A percentile compares a stretch with the other conserved stretches of the same genome.
Evolutionary conservation across 192 early-diverging fungal genomes (phyloP).

Genomic region (Bifiguratus adelaidae): DNA sequence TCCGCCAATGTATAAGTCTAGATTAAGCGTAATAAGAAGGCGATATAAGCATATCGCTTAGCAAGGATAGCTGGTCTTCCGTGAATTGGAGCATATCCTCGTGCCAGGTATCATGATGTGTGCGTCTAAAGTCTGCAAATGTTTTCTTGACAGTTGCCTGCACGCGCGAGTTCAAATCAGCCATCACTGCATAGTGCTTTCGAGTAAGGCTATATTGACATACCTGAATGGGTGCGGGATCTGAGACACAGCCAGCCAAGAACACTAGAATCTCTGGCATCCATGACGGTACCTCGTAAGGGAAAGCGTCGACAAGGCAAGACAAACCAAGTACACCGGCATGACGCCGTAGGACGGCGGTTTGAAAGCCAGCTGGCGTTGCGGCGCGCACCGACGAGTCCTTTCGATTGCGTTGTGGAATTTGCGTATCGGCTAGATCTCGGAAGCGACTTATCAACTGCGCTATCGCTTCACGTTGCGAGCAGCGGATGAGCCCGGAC

Average conservation of each 20-base stretch:
- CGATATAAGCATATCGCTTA: constrained; percentile 86
- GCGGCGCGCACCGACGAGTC: constrained; percentile 9
- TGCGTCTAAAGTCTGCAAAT: constrained; percentile 90
- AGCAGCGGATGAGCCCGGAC: constrained; percentile 69
- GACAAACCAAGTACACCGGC: constrained; percentile 87
- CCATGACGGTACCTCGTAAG: constrained; percentile 89
- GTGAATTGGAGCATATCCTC: constrained; percentile 72
- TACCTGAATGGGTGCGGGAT: constrained; percentile 77
- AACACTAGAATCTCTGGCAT: constrained; percentile 76
- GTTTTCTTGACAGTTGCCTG: constrained; percentile 72
- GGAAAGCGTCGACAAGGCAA: constrained; percentile 80
- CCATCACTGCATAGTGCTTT: constrained; percentile 1
- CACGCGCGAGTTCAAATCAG: background rate
- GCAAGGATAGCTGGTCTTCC: constrained; percentile 60
- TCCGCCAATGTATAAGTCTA: no score
- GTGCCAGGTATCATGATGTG: constrained; percentile 94
- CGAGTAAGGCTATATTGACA: background rate
- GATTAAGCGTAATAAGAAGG: constrained; percentile 73
- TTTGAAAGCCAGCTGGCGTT: constrained; percentile 31
- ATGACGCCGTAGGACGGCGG: constrained; percentile 63
- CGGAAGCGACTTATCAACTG: constrained; percentile 34
- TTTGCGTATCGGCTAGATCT: constrained; percentile 15
- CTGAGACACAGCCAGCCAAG: constrained; percentile 67
- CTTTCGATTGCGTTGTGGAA: constrained; percentile 32
- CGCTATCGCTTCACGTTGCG: constrained; percentile 50